Evolutionary conservation across 352 stramenopile genomes (phyloP), one percentile per base, ranked within the genome.

Genomic region (Phytophthora melonis): DNA sequence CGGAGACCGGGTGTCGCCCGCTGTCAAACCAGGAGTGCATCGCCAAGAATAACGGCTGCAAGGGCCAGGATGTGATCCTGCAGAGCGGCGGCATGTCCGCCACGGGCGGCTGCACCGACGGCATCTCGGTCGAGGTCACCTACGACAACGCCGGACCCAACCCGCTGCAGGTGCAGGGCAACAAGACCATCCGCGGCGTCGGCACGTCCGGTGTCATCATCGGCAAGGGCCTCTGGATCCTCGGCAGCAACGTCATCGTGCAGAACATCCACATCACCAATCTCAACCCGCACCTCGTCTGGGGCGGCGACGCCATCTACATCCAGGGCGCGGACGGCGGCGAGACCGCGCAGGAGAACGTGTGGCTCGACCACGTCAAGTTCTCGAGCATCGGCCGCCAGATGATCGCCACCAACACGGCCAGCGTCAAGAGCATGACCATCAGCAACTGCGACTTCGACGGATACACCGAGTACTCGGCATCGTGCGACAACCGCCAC

Each of bases 371-470:
- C 53, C 63, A 69, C 53, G 53, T 69, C 53, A 69, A 69, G 53
- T 50, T 69, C 63, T 63, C 63, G 53, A 70, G 60, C 14, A 63
- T 80, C 41, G 69, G 69, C 7, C 69, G 69, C 6, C 74, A 86
- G 59, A 81, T 86, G 70, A 63, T 86, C 36, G 69, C 61, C 13
- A 82, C 68, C 41, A 77, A 78, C 62, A 68, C 58, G 43, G 70
- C 69, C 16, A 68, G 77, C 21, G 60, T 72, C 7, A 75, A 75
- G 39, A 82, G 74, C 55, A 45, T 84, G 50, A 86, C 79, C 18
- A 78, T 86, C 67, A 82, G 74, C 53, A 80, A 84, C 74, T 81
- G 62, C 65, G 76, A 86, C 39, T 84, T 86, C 66, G 79, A 86
- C 53, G 79, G 79, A 23, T 58, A 75, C 32, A 84, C 79, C 4